Evolutionary conservation across 179 eudicot genomes (phyloP), one percentile per base, ranked within the genome.

Genomic region (Carnegiea gigantea): DNA sequence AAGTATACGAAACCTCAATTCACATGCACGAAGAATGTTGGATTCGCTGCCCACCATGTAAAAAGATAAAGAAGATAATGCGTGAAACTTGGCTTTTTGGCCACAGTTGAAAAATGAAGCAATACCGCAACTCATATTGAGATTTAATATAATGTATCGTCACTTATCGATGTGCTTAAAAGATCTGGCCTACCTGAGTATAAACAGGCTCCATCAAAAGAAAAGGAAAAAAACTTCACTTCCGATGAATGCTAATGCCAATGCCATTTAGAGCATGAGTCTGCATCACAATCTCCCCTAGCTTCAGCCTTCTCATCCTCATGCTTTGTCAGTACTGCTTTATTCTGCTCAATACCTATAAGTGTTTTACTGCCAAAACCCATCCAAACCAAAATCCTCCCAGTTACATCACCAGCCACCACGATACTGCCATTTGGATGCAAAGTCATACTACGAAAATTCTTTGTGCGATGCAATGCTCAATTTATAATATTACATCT

Each of bases 191-290:
- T 85, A 94, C 99, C 99, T 88, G 98, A 95, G 87, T 92, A 94
- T 77, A 95, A 73, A 92, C 94, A 88, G 46, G 94, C 97, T 83
- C 99, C 99, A 86, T 95, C 99, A 68, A 95, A 88, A 77, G 98
- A 95, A 84, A 95, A 95, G 77, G 89, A 88, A 28, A 95, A 91
- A 81, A 93, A 87, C 74, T 91, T 92, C 75, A 95, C 95, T 91
- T 91, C 92, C 51, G 91, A 83, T 77, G 99, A 90, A 84, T 95
- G 99, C 99, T 2, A 30, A 30, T 30, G 33, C 33, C 99, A 95
- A 85, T 95, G 99, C 98, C 94, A 92, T 62, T 97, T 94, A 65
- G 99, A 86, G 85, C 99, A 95, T 80, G 97, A 90, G 43, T 94
- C 99, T 48, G 95, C 93, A 84, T 95, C 95, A 85, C 91, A 92